These are phyloP conservation scores for Streptanthus diversifolius DNA, from an alignment of 345 rosid genomes.

Conservation along the genomic window DNA sequence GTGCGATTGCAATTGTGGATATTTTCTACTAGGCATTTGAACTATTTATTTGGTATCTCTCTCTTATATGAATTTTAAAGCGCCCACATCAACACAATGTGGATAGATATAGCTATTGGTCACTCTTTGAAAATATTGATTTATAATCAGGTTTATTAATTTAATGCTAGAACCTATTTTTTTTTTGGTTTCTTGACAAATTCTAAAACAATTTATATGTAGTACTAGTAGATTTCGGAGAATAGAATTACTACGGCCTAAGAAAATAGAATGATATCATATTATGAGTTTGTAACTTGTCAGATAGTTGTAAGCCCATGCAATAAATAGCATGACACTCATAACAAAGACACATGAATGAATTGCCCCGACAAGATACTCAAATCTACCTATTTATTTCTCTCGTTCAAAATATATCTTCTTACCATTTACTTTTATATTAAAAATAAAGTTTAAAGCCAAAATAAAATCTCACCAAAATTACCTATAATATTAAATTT, in stretches of 20 bases:
- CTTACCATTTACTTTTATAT: no score
- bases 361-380: slow-evolving; percentile 1
- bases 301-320: background rate
- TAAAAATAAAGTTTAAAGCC: no score
- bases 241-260: background rate
- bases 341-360: slow-evolving; percentile 3
- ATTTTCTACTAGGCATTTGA: no score
- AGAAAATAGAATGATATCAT: background rate
- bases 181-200: background rate
- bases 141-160: background rate
- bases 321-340: slow-evolving; percentile 18
- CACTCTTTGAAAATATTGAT: background rate
- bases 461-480: no score
- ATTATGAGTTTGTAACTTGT: background rate
- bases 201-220: background rate
- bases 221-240: background rate
- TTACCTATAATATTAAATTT: no score
- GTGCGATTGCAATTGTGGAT: background rate
- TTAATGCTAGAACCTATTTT: background rate
- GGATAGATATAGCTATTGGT: background rate
- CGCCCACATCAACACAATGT: background rate
- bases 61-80: background rate
- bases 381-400: slow-evolving; percentile 1
- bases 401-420: background rate
- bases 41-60: background rate